Percentiles rank a stretch among this genome's conserved stretches.
phyloP scores from a whole-genome alignment of 2,329 filamentous ascomycete species.

The Aspergillus terreus region DNA sequence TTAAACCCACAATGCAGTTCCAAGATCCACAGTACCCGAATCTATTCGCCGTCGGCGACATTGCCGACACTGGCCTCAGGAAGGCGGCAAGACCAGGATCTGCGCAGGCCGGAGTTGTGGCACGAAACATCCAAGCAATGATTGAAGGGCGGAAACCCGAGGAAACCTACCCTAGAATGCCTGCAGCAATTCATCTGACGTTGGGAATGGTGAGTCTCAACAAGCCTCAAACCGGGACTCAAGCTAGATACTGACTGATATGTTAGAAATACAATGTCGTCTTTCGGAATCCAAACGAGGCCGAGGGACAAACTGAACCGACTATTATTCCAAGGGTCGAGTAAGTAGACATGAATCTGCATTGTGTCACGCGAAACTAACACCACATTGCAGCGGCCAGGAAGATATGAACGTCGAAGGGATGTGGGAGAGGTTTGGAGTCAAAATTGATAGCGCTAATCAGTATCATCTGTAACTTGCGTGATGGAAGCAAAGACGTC shows the following conservation, averaged over 20 bases:
- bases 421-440: conserved; percentile 32
- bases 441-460: conserved; percentile 24
- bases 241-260: conserved; percentile 2
- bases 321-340: conserved; percentile 28
- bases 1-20: conserved; percentile 33
- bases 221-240: neutral
- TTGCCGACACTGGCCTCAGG: conserved; percentile 33
- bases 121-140: conserved; percentile 31
- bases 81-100: conserved; percentile 33
- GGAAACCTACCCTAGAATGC: conserved; percentile 24
- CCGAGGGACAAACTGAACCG: conserved; percentile 33
- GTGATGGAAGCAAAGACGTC: neutral
- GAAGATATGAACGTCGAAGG: conserved; percentile 37
- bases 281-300: conserved; percentile 34
- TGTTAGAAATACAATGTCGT: conserved; percentile 34
- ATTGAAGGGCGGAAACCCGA: conserved; percentile 25
- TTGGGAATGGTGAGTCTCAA: conserved; percentile 28
- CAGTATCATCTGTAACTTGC: conserved; percentile 32
- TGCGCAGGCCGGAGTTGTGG: conserved; percentile 29
- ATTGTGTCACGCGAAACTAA: conserved; percentile 11
- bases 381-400: conserved; percentile 21
- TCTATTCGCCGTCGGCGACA: conserved; percentile 34
- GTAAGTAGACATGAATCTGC: conserved; percentile 19
- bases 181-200: conserved; percentile 32
- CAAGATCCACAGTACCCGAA: conserved; percentile 27